phyloP scores from a whole-genome alignment of 164 flowering plant species.

The Vitis rupestris region DNA sequence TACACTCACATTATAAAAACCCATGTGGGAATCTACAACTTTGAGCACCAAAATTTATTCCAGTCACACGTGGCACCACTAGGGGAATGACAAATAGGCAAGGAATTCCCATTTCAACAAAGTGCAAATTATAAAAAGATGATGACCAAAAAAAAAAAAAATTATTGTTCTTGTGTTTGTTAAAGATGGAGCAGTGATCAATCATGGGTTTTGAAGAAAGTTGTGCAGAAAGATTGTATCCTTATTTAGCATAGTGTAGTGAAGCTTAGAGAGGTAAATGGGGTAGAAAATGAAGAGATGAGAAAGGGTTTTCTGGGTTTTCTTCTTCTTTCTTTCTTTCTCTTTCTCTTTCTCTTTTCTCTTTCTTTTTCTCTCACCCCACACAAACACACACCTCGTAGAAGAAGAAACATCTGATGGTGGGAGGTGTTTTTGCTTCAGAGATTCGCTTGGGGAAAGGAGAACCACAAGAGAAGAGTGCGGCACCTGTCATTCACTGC shows the following conservation, averaged over 20 bases:
- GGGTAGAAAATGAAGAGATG: neutral
- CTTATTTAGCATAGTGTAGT: slow-evolving; percentile 17
- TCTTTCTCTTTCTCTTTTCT: no score
- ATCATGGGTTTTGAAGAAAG: slow-evolving; percentile 13
- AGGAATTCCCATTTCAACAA: slow-evolving; percentile 3
- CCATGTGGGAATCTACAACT: slow-evolving; percentile 4
- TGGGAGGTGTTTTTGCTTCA: slow-evolving; percentile 3
- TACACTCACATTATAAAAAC: neutral
- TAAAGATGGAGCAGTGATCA: slow-evolving; percentile 28
- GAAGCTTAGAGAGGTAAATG: slow-evolving; percentile 2
- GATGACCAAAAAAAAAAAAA: slow-evolving; percentile 7
- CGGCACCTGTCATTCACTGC: slow-evolving; percentile 3
- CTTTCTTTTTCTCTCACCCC: no score
- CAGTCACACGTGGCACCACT: neutral
- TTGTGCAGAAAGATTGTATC: slow-evolving; percentile 17
- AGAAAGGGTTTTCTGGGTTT: no score
- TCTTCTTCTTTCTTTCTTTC: no score
- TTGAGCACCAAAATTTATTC: neutral
- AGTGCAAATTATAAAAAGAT: neutral
- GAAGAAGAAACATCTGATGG: neutral
- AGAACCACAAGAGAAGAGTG: slow-evolving; percentile 1
- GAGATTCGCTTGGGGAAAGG: slow-evolving; percentile 17
- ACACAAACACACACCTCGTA: neutral
- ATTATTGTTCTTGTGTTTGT: slow-evolving; percentile 14
- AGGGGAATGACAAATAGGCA: neutral